Evolutionary conservation across 176 grass and related monocot species (phyloP), one percentile per base, ranked within the genome.

Genomic region (Bolboschoenus planiculmis): DNA sequence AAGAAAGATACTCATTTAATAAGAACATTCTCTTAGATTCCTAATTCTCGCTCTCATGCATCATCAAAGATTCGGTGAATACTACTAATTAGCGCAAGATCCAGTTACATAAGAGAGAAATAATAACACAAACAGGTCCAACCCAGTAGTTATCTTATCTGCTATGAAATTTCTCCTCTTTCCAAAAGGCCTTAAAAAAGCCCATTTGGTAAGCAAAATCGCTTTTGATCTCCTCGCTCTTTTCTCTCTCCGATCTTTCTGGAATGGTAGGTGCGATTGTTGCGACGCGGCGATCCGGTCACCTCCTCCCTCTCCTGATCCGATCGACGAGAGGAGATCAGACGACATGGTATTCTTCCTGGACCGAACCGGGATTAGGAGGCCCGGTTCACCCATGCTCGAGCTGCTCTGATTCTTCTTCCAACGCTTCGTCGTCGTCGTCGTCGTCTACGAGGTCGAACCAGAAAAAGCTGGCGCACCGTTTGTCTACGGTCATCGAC

Each of bases 401-500:
- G 36, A 8, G 11, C 33, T 46, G 36, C 14, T 63, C 82, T 5
- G 10, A 75, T 11, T 54, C 81, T 26, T 39, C 87, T 21, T 79
- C 85, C 11, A 63, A 83, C 44, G 15, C 78, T 36, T 61, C 89
- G 1, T 56, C 56, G 7, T 88, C 90, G 50, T n/a, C n/a, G n/a
- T n/a, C n/a, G n/a, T n/a, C n/a, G n/a, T n/a, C n/a, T 18, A 30
- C 47, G 3, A 7, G 5, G 14, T 60, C 81, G 26, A 62, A 80
- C 42, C 89, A 83, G 76, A 92, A 90, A 79, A 81, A 88, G 18
- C 58, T 83, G 4, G 42, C 50, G 3, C 85, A 97, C 68, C 88
- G 90, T 88, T 80, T 94, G 1, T 83, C 90, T 23, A 39, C 90
- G 10, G 94, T 90, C n/a, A 82, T 86, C 31, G 91, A 97, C 33